Percentiles rank a stretch among this genome's conserved stretches.
Evolutionary conservation across 257 asterid species (phyloP).

Genomic region (Solanum tarapatanum): DNA sequence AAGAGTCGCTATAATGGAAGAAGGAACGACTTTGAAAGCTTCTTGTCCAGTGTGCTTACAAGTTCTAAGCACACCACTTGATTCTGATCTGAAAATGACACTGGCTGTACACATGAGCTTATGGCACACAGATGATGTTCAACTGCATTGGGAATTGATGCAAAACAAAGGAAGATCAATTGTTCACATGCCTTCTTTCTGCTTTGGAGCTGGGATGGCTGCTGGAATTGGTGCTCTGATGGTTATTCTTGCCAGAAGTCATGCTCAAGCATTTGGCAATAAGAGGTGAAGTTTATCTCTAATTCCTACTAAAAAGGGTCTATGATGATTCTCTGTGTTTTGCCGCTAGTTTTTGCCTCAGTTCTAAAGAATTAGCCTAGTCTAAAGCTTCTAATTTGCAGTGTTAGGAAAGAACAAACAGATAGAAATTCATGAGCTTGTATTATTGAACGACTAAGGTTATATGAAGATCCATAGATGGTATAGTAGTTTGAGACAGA

Average conservation of each 20-base stretch:
- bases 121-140: constrained; percentile 82
- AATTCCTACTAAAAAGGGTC: background rate
- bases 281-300: background rate
- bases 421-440: background rate
- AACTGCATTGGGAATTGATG: constrained; percentile 69
- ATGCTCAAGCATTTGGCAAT: constrained; percentile 7
- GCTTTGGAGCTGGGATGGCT: constrained; percentile 54
- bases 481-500: background rate
- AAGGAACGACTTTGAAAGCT: constrained; percentile 27
- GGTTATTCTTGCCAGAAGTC: constrained; percentile 31
- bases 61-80: constrained; percentile 16
- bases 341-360: background rate
- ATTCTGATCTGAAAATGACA: constrained; percentile 45
- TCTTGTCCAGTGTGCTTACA: constrained; percentile 73
- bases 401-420: background rate
- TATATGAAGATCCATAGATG: background rate
- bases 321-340: background rate
- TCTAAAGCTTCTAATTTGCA: background rate
- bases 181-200: constrained; percentile 52
- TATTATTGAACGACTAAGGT: background rate
- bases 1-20: constrained; percentile 38
- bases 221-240: constrained; percentile 52
- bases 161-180: constrained; percentile 27
- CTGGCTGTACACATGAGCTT: constrained; percentile 77
- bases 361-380: background rate